These are phyloP conservation scores for Alternaria sp. DNA, from an alignment of 2,329 filamentous ascomycete species.

Conservation along the genomic window DNA sequence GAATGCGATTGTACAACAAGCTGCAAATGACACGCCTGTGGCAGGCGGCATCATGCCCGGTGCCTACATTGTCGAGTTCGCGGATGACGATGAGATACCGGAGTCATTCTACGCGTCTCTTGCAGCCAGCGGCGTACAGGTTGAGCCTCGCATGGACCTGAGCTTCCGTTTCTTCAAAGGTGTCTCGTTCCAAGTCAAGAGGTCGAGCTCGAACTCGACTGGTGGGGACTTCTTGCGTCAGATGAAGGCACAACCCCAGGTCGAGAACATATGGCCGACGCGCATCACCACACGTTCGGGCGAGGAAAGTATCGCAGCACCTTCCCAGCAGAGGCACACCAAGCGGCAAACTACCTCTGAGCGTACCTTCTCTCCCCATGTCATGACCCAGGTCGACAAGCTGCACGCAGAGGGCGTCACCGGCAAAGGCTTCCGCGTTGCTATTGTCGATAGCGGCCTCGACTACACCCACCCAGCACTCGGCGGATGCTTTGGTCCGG, in stretches of 20 bases:
- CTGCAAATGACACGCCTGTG: not conserved
- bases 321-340: slow-evolving; percentile 1
- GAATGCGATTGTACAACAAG: not conserved
- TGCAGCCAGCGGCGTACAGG: slow-evolving; percentile 12
- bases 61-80: slow-evolving; percentile 28
- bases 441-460: slow-evolving; percentile 51
- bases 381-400: slow-evolving; percentile 44
- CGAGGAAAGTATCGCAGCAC: not conserved
- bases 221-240: not conserved
- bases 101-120: slow-evolving; percentile 19
- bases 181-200: slow-evolving; percentile 21
- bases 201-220: slow-evolving; percentile 7
- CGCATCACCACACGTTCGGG: slow-evolving; percentile 9
- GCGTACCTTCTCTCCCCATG: slow-evolving; percentile 31
- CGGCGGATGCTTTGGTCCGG: slow-evolving; percentile 68
- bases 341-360: slow-evolving; percentile 14
- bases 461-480: slow-evolving; percentile 70
- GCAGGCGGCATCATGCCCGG: slow-evolving; percentile 1
- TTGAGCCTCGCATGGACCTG: slow-evolving; percentile 21
- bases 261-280: slow-evolving; percentile 20
- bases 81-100: slow-evolving; percentile 13
- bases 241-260: not conserved
- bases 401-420: slow-evolving; percentile 55
- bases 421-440: slow-evolving; percentile 55
- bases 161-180: slow-evolving; percentile 27